Conservation (phyloP, 1,139 yeast species). For the Saccharomyces hybrid region DNA sequence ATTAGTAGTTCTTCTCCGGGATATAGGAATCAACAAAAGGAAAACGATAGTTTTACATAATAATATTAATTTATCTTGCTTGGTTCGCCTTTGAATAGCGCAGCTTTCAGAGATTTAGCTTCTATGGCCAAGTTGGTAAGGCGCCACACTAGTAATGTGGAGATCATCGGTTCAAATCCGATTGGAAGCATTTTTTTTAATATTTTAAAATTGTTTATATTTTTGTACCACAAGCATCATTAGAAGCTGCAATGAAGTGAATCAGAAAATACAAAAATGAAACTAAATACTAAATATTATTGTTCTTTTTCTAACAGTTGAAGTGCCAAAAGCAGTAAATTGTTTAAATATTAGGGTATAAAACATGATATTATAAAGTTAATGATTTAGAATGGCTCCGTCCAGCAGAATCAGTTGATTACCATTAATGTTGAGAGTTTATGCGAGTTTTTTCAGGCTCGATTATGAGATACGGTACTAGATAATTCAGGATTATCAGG, state of each 20-base stretch:
- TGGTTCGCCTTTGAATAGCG: not conserved
- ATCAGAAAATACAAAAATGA: no score
- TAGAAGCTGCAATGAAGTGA: no score
- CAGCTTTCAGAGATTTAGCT: slow-evolving; percentile 15
- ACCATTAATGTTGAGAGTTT: not conserved
- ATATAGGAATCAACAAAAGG: no score
- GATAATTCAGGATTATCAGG: slow-evolving; percentile 18
- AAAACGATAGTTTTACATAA: no score
- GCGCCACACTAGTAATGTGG: slow-evolving; percentile 39
- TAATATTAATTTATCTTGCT: no score
- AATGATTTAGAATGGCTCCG: not conserved
- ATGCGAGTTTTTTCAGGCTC: not conserved
- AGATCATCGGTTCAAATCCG: slow-evolving; percentile 38
- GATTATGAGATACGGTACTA: not conserved
- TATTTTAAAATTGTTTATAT: slow-evolving; percentile 9
- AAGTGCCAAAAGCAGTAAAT: not conserved
- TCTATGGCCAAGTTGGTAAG: slow-evolving; percentile 39
- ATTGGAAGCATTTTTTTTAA: slow-evolving; percentile 33
- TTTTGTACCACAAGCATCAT: not conserved
- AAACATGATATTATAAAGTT: not conserved
- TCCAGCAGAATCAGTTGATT: not conserved
- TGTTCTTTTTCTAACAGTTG: not conserved
- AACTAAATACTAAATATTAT: not conserved
- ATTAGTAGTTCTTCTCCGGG: no score
- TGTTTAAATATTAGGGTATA: not conserved